Evolutionary conservation across 2,329 filamentous ascomycete species (phyloP), one percentile per base, ranked within the genome.

Genomic region (Hawksworthiomyces lignivorus): DNA sequence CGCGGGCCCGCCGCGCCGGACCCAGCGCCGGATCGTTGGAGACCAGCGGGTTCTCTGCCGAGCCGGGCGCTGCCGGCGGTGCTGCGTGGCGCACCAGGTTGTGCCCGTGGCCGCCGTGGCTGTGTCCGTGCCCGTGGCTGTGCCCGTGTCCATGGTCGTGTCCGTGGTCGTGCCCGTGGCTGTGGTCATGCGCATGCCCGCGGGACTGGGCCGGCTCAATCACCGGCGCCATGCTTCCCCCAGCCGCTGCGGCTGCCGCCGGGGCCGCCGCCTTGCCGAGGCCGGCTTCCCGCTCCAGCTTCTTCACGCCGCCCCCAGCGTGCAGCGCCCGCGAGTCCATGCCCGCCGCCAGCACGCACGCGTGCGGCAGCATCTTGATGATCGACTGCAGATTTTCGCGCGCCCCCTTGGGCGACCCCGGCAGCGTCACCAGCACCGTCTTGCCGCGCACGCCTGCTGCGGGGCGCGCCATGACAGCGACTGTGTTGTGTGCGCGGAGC

Each of bases 381-480:
- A 98, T 72, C 2, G 89, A 82, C 56, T 92, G 80, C 0, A 98
- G 73, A 56, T 97, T 98, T 66, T 98, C 92, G 55, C 80, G 86
- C 8, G 92, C 92, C 1, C 89, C 92, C 60, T 97, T 97, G 0
- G 92, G 92, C 0, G 90, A 97, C 2, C 92, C 92, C 0, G 92
- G 92, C 4, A 98, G 68, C 0, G 92, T 98, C 48, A 96, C 65
- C 19, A 98, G 84, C 39, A 98, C 63, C 1, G 87, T 82, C 46
- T 79, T 80, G 48, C 90, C 82, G 24, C 92, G 74, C 3, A 94
- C 80, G 4, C 92, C 92, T 18, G 92, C 92, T 11, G 94, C 85
- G 5, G 92, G 92, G 34, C 92, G 78, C 39, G 92, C 86, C 92
- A 98, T 98, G 68, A 95, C 82, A 33, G 92, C 92, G 64, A 98